Conservation (phyloP, 768 basidiomycete species). For the Leccinum uliginosum region DNA sequence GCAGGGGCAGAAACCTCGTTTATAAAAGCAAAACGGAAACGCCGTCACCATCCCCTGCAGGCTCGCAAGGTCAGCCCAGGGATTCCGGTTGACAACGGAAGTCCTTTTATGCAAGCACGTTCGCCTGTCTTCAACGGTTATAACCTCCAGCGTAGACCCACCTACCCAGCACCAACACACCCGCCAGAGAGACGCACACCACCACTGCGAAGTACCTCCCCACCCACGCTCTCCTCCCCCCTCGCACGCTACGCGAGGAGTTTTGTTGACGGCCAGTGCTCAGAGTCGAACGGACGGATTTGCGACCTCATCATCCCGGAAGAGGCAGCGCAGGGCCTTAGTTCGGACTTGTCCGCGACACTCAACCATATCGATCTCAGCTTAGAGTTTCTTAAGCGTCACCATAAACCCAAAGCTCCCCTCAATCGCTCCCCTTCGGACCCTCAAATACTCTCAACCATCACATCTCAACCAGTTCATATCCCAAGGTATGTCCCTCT, state of each 20-base stretch:
- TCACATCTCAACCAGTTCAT: slow-evolving; percentile 56
- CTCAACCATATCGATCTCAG: slow-evolving; percentile 31
- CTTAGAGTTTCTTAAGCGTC: slow-evolving; percentile 52
- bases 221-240: slow-evolving; percentile 18
- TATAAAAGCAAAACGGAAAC: slow-evolving; percentile 28
- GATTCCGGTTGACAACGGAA: slow-evolving; percentile 9
- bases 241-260: slow-evolving; percentile 16
- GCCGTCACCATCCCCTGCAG: slow-evolving; percentile 11
- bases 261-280: slow-evolving; percentile 3
- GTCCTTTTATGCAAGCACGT: slow-evolving; percentile 32
- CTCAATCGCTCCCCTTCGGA: slow-evolving; percentile 43
- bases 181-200: slow-evolving; percentile 5
- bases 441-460: slow-evolving; percentile 58
- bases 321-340: slow-evolving; percentile 17
- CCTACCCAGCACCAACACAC: slow-evolving; percentile 11
- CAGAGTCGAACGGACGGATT: slow-evolving; percentile 13
- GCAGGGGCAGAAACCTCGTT: slow-evolving; percentile 20
- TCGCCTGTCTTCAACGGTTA: slow-evolving; percentile 25
- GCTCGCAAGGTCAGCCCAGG: slow-evolving; percentile 1
- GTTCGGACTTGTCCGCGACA: slow-evolving; percentile 33
- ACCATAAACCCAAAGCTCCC: slow-evolving; percentile 51
- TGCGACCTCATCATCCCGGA: slow-evolving; percentile 31
- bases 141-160: slow-evolving; percentile 16
- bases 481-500: slow-evolving; percentile 39
- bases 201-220: slow-evolving; percentile 2